These are phyloP conservation scores for Camelina hispida DNA, from an alignment of 345 rosid species.

Conservation along the genomic window DNA sequence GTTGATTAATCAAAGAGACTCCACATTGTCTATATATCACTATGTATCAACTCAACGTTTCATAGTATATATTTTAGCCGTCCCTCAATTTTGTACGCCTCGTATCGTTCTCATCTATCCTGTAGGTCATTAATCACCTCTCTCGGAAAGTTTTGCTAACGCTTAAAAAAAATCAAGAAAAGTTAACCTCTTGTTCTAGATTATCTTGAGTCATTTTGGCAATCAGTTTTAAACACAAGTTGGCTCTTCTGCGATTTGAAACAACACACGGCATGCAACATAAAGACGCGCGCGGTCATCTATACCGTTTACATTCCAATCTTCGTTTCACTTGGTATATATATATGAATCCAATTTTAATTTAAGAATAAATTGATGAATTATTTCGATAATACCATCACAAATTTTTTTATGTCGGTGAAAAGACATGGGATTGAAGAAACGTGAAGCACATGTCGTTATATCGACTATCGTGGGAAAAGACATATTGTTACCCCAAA, in stretches of 20 bases:
- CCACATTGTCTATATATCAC: not conserved
- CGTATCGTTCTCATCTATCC: not conserved
- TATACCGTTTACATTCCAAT: not conserved
- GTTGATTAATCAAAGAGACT: not conserved
- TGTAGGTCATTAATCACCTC: not conserved
- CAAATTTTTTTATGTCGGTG: not conserved
- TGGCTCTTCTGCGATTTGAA: not conserved
- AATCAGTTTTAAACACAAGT: too few relatives aligned
- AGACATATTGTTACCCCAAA: constrained; percentile 18
- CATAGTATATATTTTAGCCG: not conserved
- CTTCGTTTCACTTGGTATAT: too few relatives aligned
- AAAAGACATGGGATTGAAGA: constrained; percentile 32
- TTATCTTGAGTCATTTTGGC: not conserved
- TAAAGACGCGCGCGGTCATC: not conserved
- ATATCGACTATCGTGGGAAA: constrained; percentile 28
- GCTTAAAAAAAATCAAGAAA: too few relatives aligned
- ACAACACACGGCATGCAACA: not conserved
- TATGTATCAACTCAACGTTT: not conserved
- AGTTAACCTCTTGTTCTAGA: too few relatives aligned
- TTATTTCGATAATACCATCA: not conserved
- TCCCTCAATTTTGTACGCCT: not conserved
- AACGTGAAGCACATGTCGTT: constrained; percentile 37
- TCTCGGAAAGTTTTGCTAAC: too few relatives aligned
- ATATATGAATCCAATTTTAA: not conserved
- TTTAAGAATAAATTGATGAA: not conserved